phyloP scores from a whole-genome alignment of 352 stramenopile genomes.

The Pythium oligandrum region DNA sequence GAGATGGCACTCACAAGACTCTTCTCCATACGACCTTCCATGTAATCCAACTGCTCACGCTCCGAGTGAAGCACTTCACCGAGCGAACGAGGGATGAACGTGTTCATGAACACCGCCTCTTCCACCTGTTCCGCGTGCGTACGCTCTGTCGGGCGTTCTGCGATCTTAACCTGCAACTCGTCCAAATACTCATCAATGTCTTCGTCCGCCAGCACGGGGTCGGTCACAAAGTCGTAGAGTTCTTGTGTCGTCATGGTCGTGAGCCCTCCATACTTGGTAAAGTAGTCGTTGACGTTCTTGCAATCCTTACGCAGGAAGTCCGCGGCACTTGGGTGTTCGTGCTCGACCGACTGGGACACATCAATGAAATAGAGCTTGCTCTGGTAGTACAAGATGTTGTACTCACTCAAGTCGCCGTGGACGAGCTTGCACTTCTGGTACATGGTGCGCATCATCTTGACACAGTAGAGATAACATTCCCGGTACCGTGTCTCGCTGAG shows the following conservation, averaged over 20 bases:
- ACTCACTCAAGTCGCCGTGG: slow-evolving; percentile 98
- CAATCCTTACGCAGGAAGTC: slow-evolving; percentile 99
- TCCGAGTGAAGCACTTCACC: slow-evolving; percentile 91
- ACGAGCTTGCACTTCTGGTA: slow-evolving; percentile 96
- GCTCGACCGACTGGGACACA: slow-evolving; percentile 97
- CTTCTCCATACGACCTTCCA: slow-evolving; percentile 85
- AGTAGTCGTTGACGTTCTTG: slow-evolving; percentile 97
- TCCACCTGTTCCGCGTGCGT: slow-evolving; percentile 86
- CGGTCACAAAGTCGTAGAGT: slow-evolving; percentile 96
- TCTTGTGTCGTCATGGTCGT: slow-evolving; percentile 94
- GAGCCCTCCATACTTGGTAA: slow-evolving; percentile 85
- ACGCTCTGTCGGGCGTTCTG: slow-evolving; percentile 48
- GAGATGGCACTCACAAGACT: slow-evolving; percentile 74
- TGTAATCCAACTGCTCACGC: slow-evolving; percentile 80
- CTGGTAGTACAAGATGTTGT: slow-evolving; percentile 99
- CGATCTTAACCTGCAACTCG: slow-evolving; percentile 85
- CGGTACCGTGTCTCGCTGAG: slow-evolving; percentile 89
- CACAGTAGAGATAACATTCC: slow-evolving; percentile 93
- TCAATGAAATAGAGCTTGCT: slow-evolving; percentile 97
- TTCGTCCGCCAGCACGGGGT: slow-evolving; percentile 61
- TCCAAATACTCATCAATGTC: slow-evolving; percentile 87
- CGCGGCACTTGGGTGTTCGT: slow-evolving; percentile 96
- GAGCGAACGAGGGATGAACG: slow-evolving; percentile 93
- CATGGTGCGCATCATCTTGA: slow-evolving; percentile 97
- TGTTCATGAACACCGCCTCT: slow-evolving; percentile 92